Base-by-base conservation (phyloP, 140 eudicot species). In the Senecio squalidus region DNA sequence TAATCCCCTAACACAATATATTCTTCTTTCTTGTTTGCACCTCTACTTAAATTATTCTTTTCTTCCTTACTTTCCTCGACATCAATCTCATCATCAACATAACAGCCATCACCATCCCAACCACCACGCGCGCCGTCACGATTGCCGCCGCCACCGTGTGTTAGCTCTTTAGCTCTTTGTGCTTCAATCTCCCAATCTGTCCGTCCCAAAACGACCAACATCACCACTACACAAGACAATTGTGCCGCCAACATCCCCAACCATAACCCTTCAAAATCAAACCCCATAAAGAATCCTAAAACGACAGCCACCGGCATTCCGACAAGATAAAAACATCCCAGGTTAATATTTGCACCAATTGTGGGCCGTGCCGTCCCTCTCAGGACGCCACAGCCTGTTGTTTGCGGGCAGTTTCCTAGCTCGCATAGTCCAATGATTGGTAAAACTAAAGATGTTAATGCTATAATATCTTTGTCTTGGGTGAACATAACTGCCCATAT, bases 361-460 rank as follows among this genome's bases (percentile, higher is more conserved):
- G 51, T 79, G 14, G 97, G 97, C 80, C 97, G 46, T 6, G 97
- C 97, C 0, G 95, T 89, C 26, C 97, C 97, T 18, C 97, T 45
- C 47, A 89, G 24, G 22, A 84, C 94, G 30, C 97, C 97, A 48
- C 97, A 89, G 7, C 92, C 95, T 6, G 97, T 89, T 3, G 96
- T 88, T 46, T 88, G 96, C 15, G 96, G 96, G 60, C 96, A 84
- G 70, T 88, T 84, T 4, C 97, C 97, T 0, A 89, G 80, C 75
- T 89, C 97, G 18, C 97, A 84, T 1, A 89, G 74, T 40, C 97
- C 97, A 21, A 89, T 89, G 48, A 89, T 77, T 14, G 95, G 97
- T 61, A 89, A 45, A 7, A 84, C 95, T 17, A 78, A 46, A 5
- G 88, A 52, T n/a, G 90, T 81, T 53, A 84, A 28, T 1, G 74